Conservation (phyloP, 1,139 yeast species). For the Hemisphaericaspora subhashii region DNA sequence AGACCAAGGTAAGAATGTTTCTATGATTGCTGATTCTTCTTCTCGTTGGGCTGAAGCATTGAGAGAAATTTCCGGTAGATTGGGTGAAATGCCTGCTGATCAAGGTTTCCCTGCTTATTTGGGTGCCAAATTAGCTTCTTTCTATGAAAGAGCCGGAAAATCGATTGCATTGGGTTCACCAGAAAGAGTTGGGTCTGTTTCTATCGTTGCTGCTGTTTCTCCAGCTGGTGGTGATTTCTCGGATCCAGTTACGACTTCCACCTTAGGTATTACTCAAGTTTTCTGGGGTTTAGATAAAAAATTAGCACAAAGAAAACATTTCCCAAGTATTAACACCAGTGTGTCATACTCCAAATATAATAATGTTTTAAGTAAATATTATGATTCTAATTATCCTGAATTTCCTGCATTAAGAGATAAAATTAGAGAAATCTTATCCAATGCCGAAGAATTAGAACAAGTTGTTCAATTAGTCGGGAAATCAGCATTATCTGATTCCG, state of each 20-base stretch:
- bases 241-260: slow-evolving; percentile 97
- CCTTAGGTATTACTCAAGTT: slow-evolving; percentile 98
- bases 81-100: slow-evolving; percentile 99
- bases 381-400: slow-evolving; percentile 84
- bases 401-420: slow-evolving; percentile 87
- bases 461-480: slow-evolving; percentile 99
- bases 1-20: slow-evolving; percentile 98
- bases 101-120: slow-evolving; percentile 99
- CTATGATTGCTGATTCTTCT: slow-evolving; percentile 99
- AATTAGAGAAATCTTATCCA: slow-evolving; percentile 90
- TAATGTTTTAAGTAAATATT: slow-evolving; percentile 78
- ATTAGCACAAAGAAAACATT: slow-evolving; percentile 98
- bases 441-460: slow-evolving; percentile 97
- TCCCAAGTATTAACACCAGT: slow-evolving; percentile 96
- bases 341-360: slow-evolving; percentile 97
- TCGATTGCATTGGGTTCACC: slow-evolving; percentile 96
- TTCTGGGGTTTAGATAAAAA: slow-evolving; percentile 99
- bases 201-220: slow-evolving; percentile 98
- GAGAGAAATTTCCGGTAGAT: slow-evolving; percentile 99
- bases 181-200: slow-evolving; percentile 92
- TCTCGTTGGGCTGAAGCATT: slow-evolving; percentile 99
- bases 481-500: slow-evolving; percentile 93
- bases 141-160: slow-evolving; percentile 99
- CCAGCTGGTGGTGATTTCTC: slow-evolving; percentile 99
- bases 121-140: slow-evolving; percentile 97